Base-by-base conservation (phyloP, 371 early-diverging fungal genomes). In the Actinomortierella ambigua region DNA sequence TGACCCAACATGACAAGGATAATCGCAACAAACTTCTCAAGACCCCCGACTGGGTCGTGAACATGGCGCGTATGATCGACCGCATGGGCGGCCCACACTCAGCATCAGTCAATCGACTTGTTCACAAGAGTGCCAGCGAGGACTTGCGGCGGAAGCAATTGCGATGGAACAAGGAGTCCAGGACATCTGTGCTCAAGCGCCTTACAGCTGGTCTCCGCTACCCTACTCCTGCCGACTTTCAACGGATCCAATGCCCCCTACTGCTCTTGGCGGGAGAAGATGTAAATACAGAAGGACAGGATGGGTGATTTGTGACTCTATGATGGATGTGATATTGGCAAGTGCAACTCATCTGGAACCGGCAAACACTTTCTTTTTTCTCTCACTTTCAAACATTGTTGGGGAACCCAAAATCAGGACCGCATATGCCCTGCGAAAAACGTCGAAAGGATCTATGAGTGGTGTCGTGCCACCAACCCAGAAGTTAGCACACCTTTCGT, bases 51-150 rank as follows among this genome's bases (percentile, higher is more conserved):
- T 78, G 83, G 79, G 48, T 84, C 2, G 71, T 90, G 20, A 79
- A 88, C 55, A 56, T 79, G 20, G 77, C 83, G 9, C 77, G 91
- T 1, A 76, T 75, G 1, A 69, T 79, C 13, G 91, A 91, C 77
- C 77, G 90, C 23, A 75, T 80, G 56, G 90, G 90, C 4, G 90
- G 89, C 2, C 59, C 80, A 1, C 59, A 85, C 47, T 87, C 88
- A 24, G 67, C 70, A 57, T 85, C 85, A 42, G 89, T 91, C 0
- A 77, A 82, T 50, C 79, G 91, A n/a, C 69, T 86, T 46, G 53
- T 90, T 46, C 82, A 83, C 9, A 50, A 50, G 8, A 77, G 75
- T 40, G 80, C 81, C 18, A 68, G 80, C 6, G 77, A 69, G 20
- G 67, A 65, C 3, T 51, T 87, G 34, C 65, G 87, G 22, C 57